phyloP scores from a whole-genome alignment of 331 rosid genomes.

The Spiraea crenata region DNA sequence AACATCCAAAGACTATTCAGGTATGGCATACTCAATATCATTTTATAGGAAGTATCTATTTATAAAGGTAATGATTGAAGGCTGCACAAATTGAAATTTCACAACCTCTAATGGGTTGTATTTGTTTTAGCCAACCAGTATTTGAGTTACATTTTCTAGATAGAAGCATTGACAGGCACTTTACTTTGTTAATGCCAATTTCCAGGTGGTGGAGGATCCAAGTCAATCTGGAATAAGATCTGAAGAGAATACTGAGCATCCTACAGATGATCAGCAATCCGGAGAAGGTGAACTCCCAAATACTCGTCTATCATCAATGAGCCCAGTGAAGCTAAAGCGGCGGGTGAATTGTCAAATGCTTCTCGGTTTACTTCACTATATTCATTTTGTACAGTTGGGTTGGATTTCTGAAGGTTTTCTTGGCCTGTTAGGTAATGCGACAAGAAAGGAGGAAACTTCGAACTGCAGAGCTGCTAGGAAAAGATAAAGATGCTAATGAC shows the following conservation, averaged over 20 bases:
- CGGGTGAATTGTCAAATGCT: constrained; percentile 45
- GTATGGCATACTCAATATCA: constrained; percentile 31
- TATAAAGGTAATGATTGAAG: neutral
- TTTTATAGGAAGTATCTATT: neutral
- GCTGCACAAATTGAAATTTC: neutral
- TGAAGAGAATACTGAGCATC: constrained; percentile 37
- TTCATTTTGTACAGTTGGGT: constrained; percentile 27
- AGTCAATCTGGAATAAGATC: constrained; percentile 33
- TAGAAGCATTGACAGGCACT: constrained; percentile 24
- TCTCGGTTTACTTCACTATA: constrained; percentile 9
- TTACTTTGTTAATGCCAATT: constrained; percentile 26
- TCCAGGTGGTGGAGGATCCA: constrained; percentile 48
- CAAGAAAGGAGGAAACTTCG: constrained; percentile 73
- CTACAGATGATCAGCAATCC: constrained; percentile 42
- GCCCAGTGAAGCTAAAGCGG: constrained; percentile 83
- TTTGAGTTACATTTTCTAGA: constrained; percentile 1
- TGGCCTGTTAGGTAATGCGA: constrained; percentile 60
- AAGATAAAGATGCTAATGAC: constrained; percentile 62
- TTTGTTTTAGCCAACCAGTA: constrained; percentile 10
- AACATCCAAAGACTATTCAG: constrained; percentile 54
- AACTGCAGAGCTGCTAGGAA: constrained; percentile 52
- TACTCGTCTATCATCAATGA: constrained; percentile 45
- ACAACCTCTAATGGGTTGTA: neutral
- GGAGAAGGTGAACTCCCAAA: constrained; percentile 44
- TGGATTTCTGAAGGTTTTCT: constrained; percentile 25